Conservation (phyloP, 805 yeast genomes). For the Pichia paraexigua region DNA sequence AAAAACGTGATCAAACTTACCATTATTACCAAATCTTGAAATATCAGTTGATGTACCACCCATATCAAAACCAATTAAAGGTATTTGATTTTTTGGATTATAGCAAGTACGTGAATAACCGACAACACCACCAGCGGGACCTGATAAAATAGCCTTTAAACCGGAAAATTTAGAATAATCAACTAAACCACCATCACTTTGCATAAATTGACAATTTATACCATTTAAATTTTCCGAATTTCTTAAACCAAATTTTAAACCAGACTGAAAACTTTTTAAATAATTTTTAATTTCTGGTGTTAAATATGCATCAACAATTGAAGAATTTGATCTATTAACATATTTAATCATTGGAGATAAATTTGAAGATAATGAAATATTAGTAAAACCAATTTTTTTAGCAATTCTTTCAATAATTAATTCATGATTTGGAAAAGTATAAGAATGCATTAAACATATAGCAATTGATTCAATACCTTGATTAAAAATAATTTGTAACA, state of each 20-base stretch:
- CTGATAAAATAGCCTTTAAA: conserved; percentile 78
- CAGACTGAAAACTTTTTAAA: conserved; percentile 50
- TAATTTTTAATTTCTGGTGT: conserved; percentile 72
- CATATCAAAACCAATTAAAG: conserved; percentile 80
- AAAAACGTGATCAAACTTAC: conserved; percentile 67
- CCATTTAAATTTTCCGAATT: conserved; percentile 33
- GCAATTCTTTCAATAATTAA: conserved; percentile 52
- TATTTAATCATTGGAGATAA: conserved; percentile 74
- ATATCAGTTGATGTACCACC: conserved; percentile 91
- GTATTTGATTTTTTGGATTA: conserved; percentile 42
- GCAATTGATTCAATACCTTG: conserved; percentile 64
- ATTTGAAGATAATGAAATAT: conserved; percentile 60
- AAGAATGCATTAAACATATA: conserved; percentile 64
- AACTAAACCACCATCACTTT: conserved; percentile 91
- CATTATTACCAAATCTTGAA: conserved; percentile 53
- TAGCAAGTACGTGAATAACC: conserved; percentile 84
- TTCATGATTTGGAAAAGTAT: conserved; percentile 69
- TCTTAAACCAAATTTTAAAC: conserved; percentile 46
- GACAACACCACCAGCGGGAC: conserved; percentile 98
- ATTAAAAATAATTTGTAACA: conserved; percentile 38
- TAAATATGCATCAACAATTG: conserved; percentile 75
- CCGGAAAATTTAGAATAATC: conserved; percentile 83
- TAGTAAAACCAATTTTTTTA: conserved; percentile 52
- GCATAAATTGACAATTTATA: conserved; percentile 76
- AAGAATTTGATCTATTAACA: conserved; percentile 67